Evolutionary conservation across 805 yeast species (phyloP).

Genomic region (Sugiyamaella mastotermitis): DNA sequence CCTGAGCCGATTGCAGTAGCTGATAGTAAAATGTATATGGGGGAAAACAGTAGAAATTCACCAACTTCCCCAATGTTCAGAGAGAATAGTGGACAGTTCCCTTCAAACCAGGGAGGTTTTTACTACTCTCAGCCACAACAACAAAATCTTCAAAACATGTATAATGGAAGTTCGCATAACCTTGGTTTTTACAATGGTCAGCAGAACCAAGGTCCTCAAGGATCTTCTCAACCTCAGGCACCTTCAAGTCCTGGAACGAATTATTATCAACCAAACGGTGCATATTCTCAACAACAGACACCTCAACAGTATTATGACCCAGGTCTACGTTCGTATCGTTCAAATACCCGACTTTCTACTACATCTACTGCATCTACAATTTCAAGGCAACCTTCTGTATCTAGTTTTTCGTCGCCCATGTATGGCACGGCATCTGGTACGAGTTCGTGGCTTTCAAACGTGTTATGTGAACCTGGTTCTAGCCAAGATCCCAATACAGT

Average conservation of each 20-base stretch:
- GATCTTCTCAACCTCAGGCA: not conserved
- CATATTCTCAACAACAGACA: conserved; percentile 7
- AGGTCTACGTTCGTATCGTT: conserved; percentile 11
- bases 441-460: conserved; percentile 24
- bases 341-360: conserved; percentile 11
- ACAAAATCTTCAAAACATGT: conserved; percentile 11
- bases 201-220: not conserved
- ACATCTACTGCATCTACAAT: conserved; percentile 8
- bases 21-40: conserved; percentile 4
- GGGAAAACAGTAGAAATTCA: conserved; percentile 5
- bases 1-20: conserved; percentile 15
- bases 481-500: conserved; percentile 6
- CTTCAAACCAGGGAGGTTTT: not conserved
- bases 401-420: conserved; percentile 18
- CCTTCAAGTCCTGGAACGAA: not conserved
- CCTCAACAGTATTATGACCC: conserved; percentile 3
- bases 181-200: conserved; percentile 2
- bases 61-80: conserved; percentile 17
- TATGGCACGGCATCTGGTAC: conserved; percentile 18
- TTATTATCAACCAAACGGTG: not conserved
- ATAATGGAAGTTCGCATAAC: conserved; percentile 7
- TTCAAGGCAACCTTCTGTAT: conserved; percentile 16
- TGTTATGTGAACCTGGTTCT: conserved; percentile 20
- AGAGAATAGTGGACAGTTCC: not conserved
- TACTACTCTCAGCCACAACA: conserved; percentile 7